Evolutionary conservation across 345 rosid species (phyloP).

Genomic region (Triadica sebifera): DNA sequence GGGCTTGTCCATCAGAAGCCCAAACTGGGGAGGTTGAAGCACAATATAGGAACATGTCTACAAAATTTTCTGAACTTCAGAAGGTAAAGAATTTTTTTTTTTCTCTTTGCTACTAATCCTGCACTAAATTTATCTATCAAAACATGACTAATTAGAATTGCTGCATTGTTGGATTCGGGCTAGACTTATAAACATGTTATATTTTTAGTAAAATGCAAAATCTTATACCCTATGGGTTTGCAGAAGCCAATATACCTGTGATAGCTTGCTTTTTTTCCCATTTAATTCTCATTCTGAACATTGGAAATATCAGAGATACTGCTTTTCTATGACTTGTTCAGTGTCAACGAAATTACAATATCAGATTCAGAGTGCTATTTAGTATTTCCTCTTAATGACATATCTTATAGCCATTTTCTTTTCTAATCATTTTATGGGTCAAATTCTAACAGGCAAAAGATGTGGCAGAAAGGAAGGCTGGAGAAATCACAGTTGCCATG

Average conservation of each 20-base stretch:
- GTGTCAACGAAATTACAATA: neutral
- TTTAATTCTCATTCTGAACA: neutral
- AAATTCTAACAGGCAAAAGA: slow-evolving; percentile 66
- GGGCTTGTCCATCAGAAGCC: slow-evolving; percentile 94
- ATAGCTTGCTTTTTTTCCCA: neutral
- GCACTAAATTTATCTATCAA: neutral
- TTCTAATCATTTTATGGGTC: neutral
- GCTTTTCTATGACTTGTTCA: neutral
- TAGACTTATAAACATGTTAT: neutral
- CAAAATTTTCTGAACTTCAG: slow-evolving; percentile 58
- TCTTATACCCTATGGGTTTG: neutral
- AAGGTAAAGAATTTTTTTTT: slow-evolving; percentile 44
- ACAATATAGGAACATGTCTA: slow-evolving; percentile 62
- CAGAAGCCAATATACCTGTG: neutral
- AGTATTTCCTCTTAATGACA: neutral
- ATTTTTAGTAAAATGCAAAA: neutral
- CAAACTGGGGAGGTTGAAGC: slow-evolving; percentile 67
- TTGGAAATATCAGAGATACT: neutral
- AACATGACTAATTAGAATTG: neutral
- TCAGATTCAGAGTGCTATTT: neutral
- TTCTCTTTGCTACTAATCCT: neutral
- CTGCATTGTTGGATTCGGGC: neutral
- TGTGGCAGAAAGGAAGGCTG: slow-evolving; percentile 62
- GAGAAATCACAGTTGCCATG: slow-evolving; percentile 41
- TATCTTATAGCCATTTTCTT: neutral